These are phyloP conservation scores for Cunninghamia lanceolata DNA, from an alignment of 75 land plant genomes.

Conservation along the genomic window DNA sequence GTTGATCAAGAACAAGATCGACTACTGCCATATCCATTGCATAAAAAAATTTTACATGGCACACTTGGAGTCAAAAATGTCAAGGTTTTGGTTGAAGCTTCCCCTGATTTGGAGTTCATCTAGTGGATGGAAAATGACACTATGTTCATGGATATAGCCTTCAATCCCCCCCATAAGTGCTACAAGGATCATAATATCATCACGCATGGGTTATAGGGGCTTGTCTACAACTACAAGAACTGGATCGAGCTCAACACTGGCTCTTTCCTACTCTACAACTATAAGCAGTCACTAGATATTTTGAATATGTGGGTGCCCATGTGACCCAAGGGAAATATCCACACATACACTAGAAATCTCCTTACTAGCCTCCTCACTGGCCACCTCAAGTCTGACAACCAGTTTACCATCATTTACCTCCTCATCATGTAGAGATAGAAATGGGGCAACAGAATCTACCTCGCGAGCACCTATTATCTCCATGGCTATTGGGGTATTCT, in stretches of 20 bases:
- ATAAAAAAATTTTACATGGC: too few relatives aligned
- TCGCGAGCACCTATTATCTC: conserved; percentile 72
- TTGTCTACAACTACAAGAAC: conserved; percentile 76
- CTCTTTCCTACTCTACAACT: conserved; percentile 74
- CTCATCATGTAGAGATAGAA: conserved; percentile 52
- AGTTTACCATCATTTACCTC: conserved; percentile 76
- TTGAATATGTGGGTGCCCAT: conserved; percentile 85
- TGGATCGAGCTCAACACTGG: conserved; percentile 96
- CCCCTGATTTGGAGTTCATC: conserved; percentile 62
- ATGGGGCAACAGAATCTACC: conserved; percentile 79
- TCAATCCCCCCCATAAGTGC: conserved; percentile 77
- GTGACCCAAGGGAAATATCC: conserved; percentile 63
- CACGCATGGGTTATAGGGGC: conserved; percentile 83
- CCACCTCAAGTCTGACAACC: conserved; percentile 80
- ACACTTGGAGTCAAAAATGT: too few relatives aligned
- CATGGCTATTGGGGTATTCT: conserved; percentile 88
- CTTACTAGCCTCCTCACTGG: conserved; percentile 47
- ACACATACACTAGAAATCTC: conserved; percentile 56
- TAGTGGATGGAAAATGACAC: conserved; percentile 92
- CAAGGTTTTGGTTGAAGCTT: too few relatives aligned
- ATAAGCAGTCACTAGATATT: conserved; percentile 84
- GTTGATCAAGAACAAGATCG: too few relatives aligned
- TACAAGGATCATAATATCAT: conserved; percentile 67
- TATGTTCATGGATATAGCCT: conserved; percentile 83
- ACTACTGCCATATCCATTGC: too few relatives aligned